Evolutionary conservation across 2,329 filamentous ascomycete species (phyloP), one percentile per base, ranked within the genome.

Genomic region (Seiridium unicorne): DNA sequence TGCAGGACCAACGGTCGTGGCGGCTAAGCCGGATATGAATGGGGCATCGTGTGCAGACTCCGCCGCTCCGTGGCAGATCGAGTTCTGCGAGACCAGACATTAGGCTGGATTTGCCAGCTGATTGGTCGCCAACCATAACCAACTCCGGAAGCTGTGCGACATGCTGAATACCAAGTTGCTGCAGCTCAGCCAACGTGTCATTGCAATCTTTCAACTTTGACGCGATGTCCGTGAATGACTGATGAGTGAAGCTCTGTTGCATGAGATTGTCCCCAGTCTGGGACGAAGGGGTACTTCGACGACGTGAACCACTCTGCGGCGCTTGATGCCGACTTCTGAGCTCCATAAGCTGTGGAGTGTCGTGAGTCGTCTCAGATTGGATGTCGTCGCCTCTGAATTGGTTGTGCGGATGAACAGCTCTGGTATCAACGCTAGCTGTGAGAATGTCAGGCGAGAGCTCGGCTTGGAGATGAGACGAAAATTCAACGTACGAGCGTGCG

Each of bases 91-190:
- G 77, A 0, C 79, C 81, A 55, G 81, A 80, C 71, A 73, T 73
- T 11, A 73, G 57, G 44, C 67, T 92, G 0, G 88, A 92, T 70
- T 97, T 97, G 0, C 93, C 93, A 0, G 92, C 89, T 0, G 86
- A 91, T 68, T 97, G 93, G 54, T 96, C 92, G 0, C 93, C 93
- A 0, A 96, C 86, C 0, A 96, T 84, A 5, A 94, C 90, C 8
- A 96, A 86, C 65, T 92, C 91, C 0, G 93, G 92, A 0, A 96
- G 77, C 0, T 85, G 84, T 0, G 92, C 84, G 4, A 87, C 84
- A 18, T 90, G 85, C 55, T 90, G 87, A 0, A 96, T 87, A 26
- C 57, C 57, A 9, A 94, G 81, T 5, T 87, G 82, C 55, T 91
- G 86, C 0, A 97, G 82, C 53, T 89, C 84, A 3, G 84, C 85